These are phyloP conservation scores for Fusarium compactum DNA, from an alignment of 2,329 filamentous ascomycete species.

Conservation along the genomic window DNA sequence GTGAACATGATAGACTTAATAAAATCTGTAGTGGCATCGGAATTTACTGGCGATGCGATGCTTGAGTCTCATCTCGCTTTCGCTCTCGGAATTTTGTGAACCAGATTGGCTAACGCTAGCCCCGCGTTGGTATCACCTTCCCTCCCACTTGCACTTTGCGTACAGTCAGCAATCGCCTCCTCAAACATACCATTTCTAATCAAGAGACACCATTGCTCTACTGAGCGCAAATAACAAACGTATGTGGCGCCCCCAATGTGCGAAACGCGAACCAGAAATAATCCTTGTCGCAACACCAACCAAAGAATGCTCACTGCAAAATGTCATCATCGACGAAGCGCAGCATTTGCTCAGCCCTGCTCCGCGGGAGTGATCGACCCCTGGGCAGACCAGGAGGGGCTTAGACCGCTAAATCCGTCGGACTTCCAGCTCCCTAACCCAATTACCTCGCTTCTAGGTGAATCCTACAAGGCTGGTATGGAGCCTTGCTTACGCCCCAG, in stretches of 20 bases:
- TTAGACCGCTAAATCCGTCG: slow-evolving; percentile 11
- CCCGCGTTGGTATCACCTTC: background rate
- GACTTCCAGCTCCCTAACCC: background rate
- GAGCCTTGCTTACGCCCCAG: slow-evolving; percentile 16
- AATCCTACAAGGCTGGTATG: slow-evolving; percentile 7
- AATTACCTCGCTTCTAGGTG: background rate
- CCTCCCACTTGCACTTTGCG: background rate
- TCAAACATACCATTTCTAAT: background rate
- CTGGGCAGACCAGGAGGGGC: background rate
- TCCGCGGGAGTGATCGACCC: background rate
- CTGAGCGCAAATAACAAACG: background rate
- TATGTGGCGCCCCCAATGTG: slow-evolving; percentile 2
- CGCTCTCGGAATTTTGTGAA: background rate
- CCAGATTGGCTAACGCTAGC: background rate
- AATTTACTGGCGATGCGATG: too few species aligned
- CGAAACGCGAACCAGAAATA: background rate
- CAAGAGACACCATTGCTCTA: background rate
- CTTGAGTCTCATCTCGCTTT: background rate
- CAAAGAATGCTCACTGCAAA: background rate
- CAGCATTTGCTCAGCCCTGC: slow-evolving; percentile 5
- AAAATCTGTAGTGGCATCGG: too few species aligned
- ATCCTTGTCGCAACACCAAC: background rate
- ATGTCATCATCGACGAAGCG: slow-evolving; percentile 1
- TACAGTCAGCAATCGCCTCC: background rate
- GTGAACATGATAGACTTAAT: too few species aligned